Evolutionary conservation across 371 early-diverging fungal genomes (phyloP), one percentile per base, ranked within the genome.

Genomic region (Capillidium heterosporum): DNA sequence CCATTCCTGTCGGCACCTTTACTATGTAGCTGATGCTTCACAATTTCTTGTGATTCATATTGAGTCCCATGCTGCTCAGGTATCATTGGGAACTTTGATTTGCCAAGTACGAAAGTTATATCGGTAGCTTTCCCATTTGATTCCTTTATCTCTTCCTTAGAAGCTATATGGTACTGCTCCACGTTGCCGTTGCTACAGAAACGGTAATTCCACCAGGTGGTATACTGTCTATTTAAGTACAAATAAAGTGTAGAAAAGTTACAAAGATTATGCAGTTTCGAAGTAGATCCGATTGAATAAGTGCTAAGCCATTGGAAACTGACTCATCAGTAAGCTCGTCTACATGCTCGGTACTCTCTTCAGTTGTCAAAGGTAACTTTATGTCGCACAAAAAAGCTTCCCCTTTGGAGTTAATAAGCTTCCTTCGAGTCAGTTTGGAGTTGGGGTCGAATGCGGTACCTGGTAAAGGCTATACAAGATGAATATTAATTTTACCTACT

Each of bases 181-280:
- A 58, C 35, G n/a, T 52, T 46, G 3, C 58, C 56, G 23, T 42
- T 27, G 29, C 23, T 42, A 32, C 43, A 56, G 44, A 58, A 62
- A 43, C 59, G 46, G 35, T 62, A 62, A 8, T 59, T 62, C 59
- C 59, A 62, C 62, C 62, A 62, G 26, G 57, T 31, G 31, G 51
- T 17, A 23, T 47, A 27, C 47, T 47, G 24, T 27, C n/a, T 24
- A 10, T 24, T 23, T 23, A 47, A 17, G n/a, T 17, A 47, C 4
- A 47, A 10, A 47, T 47, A 7, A 10, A 47, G 10, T 24, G 47
- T 5, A 10, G 10, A 23, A 47, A 17, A 23, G 13, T n/a, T 47
- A 47, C 47, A 19, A 47, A 23, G 23, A 47, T 23, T 47, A 47
- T 23, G 24, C 47, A 47, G 10, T 47, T 17, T 24, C 47, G n/a